Evolutionary conservation across 495 filamentous ascomycete species (phyloP).

Genomic region (Parmelia sp.): DNA sequence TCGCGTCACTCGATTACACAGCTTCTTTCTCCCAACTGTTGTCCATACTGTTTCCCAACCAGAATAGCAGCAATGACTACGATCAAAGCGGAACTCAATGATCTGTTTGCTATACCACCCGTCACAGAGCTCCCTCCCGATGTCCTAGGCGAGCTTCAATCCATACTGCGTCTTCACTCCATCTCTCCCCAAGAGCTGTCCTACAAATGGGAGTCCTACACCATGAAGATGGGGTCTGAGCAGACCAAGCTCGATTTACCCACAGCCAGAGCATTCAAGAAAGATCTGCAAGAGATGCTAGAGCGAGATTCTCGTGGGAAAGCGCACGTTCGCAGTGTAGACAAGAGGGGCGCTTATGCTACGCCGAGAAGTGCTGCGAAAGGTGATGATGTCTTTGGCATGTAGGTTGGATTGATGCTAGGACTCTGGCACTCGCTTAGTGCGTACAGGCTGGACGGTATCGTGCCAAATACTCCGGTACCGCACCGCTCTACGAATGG

Average conservation of each 20-base stretch:
- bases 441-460: conserved; percentile 60
- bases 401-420: conserved; percentile 46
- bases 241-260: conserved; percentile 63
- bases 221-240: conserved; percentile 79
- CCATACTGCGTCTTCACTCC: conserved; percentile 74
- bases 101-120: conserved; percentile 54
- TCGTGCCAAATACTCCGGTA: conserved; percentile 67
- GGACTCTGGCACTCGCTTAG: conserved; percentile 17
- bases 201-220: conserved; percentile 97
- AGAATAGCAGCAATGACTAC: conserved; percentile 42
- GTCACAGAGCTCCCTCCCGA: conserved; percentile 59
- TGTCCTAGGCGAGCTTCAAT: conserved; percentile 69
- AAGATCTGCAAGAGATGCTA: conserved; percentile 74
- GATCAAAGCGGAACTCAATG: conserved; percentile 54
- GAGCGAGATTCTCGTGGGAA: conserved; percentile 64
- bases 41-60: too few relatives aligned
- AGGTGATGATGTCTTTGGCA: conserved; percentile 69
- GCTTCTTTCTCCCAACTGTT: too few relatives aligned
- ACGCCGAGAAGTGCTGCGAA: conserved; percentile 59
- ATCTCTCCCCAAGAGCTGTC: conserved; percentile 76
- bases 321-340: conserved; percentile 49
- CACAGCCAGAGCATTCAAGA: conserved; percentile 69
- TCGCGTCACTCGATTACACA: too few relatives aligned
- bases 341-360: conserved; percentile 54
- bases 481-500: conserved; percentile 44